These are phyloP conservation scores for Hypoxylon sp. DNA, from an alignment of 2,329 filamentous ascomycete genomes.

Conservation along the genomic window DNA sequence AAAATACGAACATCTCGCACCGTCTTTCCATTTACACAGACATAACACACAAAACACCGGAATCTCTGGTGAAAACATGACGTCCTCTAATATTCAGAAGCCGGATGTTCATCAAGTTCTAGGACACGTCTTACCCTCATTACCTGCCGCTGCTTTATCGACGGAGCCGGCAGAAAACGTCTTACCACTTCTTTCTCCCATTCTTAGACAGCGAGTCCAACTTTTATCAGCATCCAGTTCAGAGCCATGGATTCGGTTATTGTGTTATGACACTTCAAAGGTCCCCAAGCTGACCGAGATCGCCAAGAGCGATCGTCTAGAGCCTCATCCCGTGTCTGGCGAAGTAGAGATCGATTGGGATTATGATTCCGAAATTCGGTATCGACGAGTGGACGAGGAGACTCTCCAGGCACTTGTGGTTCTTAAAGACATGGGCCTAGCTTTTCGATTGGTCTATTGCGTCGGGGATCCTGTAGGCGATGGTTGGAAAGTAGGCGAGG, in stretches of 20 bases:
- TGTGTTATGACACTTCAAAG: slow-evolving; percentile 76
- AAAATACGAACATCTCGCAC: slow-evolving; percentile 33
- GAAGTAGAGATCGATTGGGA: slow-evolving; percentile 83
- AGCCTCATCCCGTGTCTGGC: slow-evolving; percentile 85
- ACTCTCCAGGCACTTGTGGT: slow-evolving; percentile 79
- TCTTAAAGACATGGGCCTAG: slow-evolving; percentile 72
- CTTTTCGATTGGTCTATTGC: slow-evolving; percentile 79
- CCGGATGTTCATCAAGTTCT: slow-evolving; percentile 67
- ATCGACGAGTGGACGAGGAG: slow-evolving; percentile 79
- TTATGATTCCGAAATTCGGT: slow-evolving; percentile 74
- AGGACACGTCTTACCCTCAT: slow-evolving; percentile 70
- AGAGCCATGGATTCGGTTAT: slow-evolving; percentile 80
- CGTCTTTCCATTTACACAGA: slow-evolving; percentile 43
- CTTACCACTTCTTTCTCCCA: slow-evolving; percentile 74
- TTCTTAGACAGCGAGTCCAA: slow-evolving; percentile 76
- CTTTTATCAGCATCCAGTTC: slow-evolving; percentile 71
- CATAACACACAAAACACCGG: slow-evolving; percentile 40
- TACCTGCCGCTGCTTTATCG: slow-evolving; percentile 72
- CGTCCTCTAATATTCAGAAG: slow-evolving; percentile 55
- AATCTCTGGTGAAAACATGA: slow-evolving; percentile 46
- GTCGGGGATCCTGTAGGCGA: slow-evolving; percentile 74
- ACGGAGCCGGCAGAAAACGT: slow-evolving; percentile 70
- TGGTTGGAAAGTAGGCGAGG: slow-evolving; percentile 81
- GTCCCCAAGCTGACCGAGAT: slow-evolving; percentile 72
- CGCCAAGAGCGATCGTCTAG: slow-evolving; percentile 74